A percentile compares a stretch with the other conserved stretches of the same genome.
These are phyloP conservation scores for Drechslerella stenobrocha DNA, from an alignment of 2,329 filamentous ascomycete species.

Conservation along the genomic window DNA sequence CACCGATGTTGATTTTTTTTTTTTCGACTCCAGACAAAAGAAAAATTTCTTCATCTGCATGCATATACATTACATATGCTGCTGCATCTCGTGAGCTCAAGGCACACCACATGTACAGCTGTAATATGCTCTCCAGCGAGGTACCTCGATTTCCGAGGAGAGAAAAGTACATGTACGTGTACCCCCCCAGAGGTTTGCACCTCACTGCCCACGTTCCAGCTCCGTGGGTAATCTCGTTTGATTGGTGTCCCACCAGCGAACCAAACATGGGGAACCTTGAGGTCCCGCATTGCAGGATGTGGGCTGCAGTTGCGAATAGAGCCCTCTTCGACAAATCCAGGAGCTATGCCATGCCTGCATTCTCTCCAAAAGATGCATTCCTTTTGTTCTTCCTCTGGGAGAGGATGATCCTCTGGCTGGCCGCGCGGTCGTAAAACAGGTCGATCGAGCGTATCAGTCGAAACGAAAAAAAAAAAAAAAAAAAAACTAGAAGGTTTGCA, in stretches of 20 bases:
- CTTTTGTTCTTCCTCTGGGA: slow-evolving; percentile 12
- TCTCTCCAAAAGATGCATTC: neutral
- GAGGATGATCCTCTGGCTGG: neutral
- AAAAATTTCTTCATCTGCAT: slow-evolving; percentile 8
- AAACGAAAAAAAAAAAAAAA: slow-evolving; percentile 5
- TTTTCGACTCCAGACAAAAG: slow-evolving; percentile 11
- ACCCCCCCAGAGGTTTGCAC: slow-evolving; percentile 26
- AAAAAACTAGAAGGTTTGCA: neutral
- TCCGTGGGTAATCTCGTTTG: slow-evolving; percentile 46
- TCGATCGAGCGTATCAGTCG: neutral
- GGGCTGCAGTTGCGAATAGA: slow-evolving; percentile 3
- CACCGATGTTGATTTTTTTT: neutral
- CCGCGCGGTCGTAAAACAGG: neutral
- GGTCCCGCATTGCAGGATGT: slow-evolving; percentile 27
- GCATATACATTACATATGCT: slow-evolving; percentile 10
- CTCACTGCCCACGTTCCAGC: slow-evolving; percentile 44
- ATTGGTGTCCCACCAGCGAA: slow-evolving; percentile 34
- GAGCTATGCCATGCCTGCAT: slow-evolving; percentile 19
- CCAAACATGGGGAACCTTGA: slow-evolving; percentile 48
- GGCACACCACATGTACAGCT: neutral
- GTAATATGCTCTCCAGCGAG: slow-evolving; percentile 4
- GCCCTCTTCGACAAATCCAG: slow-evolving; percentile 36
- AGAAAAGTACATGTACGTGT: slow-evolving; percentile 6
- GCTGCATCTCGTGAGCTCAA: slow-evolving; percentile 42
- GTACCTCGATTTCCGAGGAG: slow-evolving; percentile 18